These are phyloP conservation scores for Podaxis pistillaris DNA, from an alignment of 768 basidiomycete species.

Conservation along the genomic window DNA sequence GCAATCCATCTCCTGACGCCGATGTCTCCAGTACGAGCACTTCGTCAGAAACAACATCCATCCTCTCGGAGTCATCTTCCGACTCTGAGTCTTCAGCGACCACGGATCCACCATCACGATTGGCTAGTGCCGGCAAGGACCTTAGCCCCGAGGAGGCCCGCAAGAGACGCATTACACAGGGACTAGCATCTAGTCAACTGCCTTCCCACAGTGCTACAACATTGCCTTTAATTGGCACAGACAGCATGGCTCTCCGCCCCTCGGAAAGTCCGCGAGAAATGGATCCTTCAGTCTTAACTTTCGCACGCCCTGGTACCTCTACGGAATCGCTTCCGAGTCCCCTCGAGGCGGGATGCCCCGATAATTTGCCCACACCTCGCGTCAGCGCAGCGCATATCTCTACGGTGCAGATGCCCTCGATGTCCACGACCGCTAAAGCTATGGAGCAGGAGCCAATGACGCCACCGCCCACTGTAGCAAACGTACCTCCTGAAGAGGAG, in stretches of 20 bases:
- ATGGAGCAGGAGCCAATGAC: constrained; percentile 14
- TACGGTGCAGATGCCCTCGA: constrained; percentile 1
- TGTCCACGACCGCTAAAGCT: constrained; percentile 12
- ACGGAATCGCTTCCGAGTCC: constrained; percentile 63
- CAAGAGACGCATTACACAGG: constrained; percentile 13
- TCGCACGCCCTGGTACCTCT: constrained; percentile 74
- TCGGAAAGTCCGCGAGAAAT: constrained; percentile 52
- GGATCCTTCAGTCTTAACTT: constrained; percentile 73
- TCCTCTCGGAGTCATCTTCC: constrained; percentile 38
- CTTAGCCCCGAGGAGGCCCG: constrained; percentile 21
- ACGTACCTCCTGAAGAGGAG: constrained; percentile 3
- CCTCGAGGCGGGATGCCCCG: constrained; percentile 20
- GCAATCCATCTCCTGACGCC: constrained; percentile 26
- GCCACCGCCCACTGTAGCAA: constrained; percentile 9
- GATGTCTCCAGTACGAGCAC: constrained; percentile 34
- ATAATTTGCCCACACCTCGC: constrained; percentile 36
- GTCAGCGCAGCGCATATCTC: constrained; percentile 15
- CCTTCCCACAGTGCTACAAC: constrained; percentile 14
- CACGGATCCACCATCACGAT: constrained; percentile 48
- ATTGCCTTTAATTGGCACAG: constrained; percentile 5
- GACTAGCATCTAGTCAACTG: constrained; percentile 2
- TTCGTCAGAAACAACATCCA: constrained; percentile 45
- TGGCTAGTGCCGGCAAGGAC: constrained; percentile 33
- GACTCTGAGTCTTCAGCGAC: constrained; percentile 44
- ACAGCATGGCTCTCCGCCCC: constrained; percentile 17